Evolutionary conservation across 805 yeast genomes (phyloP).

Genomic region (Hanseniaspora clermontiae): DNA sequence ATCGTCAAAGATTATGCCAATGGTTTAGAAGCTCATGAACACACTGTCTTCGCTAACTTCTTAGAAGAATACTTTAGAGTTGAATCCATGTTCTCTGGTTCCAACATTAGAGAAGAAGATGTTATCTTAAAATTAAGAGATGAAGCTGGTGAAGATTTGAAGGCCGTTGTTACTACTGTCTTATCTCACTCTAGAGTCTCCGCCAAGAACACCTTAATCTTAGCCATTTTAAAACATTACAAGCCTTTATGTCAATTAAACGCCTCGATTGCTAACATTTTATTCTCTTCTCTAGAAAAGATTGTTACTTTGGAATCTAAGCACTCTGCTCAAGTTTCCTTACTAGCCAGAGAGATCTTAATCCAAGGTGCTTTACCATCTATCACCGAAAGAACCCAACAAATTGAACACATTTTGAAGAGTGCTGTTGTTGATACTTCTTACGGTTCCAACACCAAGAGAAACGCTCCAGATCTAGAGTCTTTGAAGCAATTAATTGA

Average conservation of each 20-base stretch:
- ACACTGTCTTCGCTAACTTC: conserved; percentile 53
- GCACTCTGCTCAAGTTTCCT: conserved; percentile 81
- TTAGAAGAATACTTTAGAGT: conserved; percentile 61
- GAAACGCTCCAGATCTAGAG: conserved; percentile 69
- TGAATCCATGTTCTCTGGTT: conserved; percentile 67
- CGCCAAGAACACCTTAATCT: conserved; percentile 77
- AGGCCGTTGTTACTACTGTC: conserved; percentile 56
- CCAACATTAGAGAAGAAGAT: conserved; percentile 71
- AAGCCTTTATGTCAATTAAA: conserved; percentile 66
- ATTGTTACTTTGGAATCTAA: conserved; percentile 84
- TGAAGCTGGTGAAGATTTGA: conserved; percentile 63
- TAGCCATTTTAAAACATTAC: conserved; percentile 73
- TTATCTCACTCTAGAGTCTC: conserved; percentile 88
- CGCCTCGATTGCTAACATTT: conserved; percentile 51
- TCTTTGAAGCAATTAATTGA: conserved; percentile 85
- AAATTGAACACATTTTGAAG: conserved; percentile 87
- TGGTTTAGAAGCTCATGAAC: conserved; percentile 80
- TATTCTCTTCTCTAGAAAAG: conserved; percentile 60
- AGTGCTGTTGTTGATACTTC: conserved; percentile 79
- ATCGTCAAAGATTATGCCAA: conserved; percentile 57
- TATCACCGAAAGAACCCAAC: conserved; percentile 89
- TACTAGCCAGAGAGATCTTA: conserved; percentile 89
- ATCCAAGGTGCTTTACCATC: conserved; percentile 97
- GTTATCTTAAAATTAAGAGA: conserved; percentile 80
- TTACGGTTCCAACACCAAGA: conserved; percentile 73